phyloP scores from a whole-genome alignment of 306 rosid species.

The Quercus agrifolia region DNA sequence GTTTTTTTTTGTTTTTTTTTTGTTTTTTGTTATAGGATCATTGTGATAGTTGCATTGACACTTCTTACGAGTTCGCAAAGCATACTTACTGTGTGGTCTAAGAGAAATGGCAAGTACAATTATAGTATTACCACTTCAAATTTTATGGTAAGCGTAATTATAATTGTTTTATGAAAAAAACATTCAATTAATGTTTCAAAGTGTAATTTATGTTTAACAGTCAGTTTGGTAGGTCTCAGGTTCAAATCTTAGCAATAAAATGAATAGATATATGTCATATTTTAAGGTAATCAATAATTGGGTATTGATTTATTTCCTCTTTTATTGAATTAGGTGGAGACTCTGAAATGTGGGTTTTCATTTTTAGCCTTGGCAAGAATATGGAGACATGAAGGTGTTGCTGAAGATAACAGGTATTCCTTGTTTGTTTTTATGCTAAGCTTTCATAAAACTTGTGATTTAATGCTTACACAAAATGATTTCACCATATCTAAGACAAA shows the following conservation, averaged over 20 bases:
- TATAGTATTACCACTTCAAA: slow-evolving; percentile 93
- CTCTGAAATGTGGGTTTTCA: slow-evolving; percentile 79
- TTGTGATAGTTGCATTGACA: slow-evolving; percentile 77
- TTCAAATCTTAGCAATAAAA: no score
- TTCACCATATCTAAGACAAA: no score
- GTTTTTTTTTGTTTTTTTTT: background rate
- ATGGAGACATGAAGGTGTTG: slow-evolving; percentile 68
- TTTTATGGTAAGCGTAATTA: slow-evolving; percentile 45
- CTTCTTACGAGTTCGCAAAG: slow-evolving; percentile 89
- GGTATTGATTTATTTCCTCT: background rate
- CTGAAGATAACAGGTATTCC: slow-evolving; percentile 72
- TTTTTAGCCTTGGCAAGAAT: slow-evolving; percentile 59
- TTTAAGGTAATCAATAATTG: no score
- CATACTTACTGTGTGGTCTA: slow-evolving; percentile 91
- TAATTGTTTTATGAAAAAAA: no score
- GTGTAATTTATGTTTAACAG: no score
- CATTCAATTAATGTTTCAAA: no score
- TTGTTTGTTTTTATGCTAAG: no score
- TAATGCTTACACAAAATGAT: no score
- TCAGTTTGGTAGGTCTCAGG: no score
- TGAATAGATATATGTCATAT: no score
- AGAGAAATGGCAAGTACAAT: slow-evolving; percentile 89
- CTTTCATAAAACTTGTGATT: no score
- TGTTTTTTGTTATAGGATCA: slow-evolving; percentile 43
- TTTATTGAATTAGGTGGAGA: slow-evolving; percentile 65